Percentiles rank a stretch among this genome's conserved stretches.
Conservation (phyloP, 345 rosid species). For the Viola odorata region DNA sequence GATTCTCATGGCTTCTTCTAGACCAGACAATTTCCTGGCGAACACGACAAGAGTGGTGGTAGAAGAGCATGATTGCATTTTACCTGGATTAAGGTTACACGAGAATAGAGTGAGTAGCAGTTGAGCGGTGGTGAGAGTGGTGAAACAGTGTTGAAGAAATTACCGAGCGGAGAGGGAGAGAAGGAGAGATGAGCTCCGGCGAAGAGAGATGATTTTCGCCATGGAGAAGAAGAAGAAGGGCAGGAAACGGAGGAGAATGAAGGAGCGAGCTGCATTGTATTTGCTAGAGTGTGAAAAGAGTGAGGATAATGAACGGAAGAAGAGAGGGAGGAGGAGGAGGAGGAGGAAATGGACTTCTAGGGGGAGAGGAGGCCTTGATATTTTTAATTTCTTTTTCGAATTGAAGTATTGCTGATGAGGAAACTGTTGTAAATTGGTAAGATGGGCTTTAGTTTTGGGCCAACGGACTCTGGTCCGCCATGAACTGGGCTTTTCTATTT, state of each 20-base stretch:
- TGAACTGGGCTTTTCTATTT: no score
- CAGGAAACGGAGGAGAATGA: constrained; percentile 25
- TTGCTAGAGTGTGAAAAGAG: neutral
- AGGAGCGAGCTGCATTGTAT: constrained; percentile 40
- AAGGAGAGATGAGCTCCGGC: constrained; percentile 33
- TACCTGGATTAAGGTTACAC: constrained; percentile 21
- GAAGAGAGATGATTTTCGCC: constrained; percentile 27
- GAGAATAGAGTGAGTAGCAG: no score
- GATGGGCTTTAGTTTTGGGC: neutral
- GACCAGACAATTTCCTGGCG: constrained; percentile 48
- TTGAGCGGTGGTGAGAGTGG: neutral
- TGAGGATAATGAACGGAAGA: neutral
- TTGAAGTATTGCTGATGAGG: neutral
- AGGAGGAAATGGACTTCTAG: no score
- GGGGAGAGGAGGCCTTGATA: neutral
- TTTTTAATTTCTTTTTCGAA: neutral
- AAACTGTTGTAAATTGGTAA: neutral
- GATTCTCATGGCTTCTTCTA: constrained; percentile 75
- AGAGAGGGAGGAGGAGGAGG: neutral
- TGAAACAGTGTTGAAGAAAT: neutral
- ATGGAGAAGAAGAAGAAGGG: constrained; percentile 26
- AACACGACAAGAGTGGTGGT: constrained; percentile 27
- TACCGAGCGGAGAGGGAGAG: constrained; percentile 41
- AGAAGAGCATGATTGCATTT: neutral
- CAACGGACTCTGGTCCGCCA: neutral